phyloP scores from a whole-genome alignment of 306 rosid genomes.

The Pterocarpus santalinus region DNA sequence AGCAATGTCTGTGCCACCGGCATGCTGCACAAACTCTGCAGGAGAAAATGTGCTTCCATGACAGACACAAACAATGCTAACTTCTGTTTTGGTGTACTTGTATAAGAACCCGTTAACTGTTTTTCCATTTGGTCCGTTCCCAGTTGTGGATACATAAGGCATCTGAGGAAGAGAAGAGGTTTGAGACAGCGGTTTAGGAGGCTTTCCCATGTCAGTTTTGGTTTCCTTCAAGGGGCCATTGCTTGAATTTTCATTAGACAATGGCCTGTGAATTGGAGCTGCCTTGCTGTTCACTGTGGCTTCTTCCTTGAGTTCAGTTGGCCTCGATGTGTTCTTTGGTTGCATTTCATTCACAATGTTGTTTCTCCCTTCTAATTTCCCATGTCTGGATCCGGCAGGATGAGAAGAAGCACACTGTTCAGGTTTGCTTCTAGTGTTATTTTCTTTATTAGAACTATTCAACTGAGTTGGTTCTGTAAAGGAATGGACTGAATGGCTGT shows the following conservation, averaged over 20 bases:
- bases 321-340: background rate
- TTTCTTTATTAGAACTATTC: constrained; percentile 36
- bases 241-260: background rate
- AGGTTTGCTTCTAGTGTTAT: constrained; percentile 35
- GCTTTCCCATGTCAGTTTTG: constrained; percentile 45
- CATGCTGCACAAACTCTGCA: constrained; percentile 89
- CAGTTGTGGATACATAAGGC: constrained; percentile 81
- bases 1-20: constrained; percentile 74
- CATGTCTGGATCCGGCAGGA: constrained; percentile 5
- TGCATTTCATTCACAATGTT: constrained; percentile 35
- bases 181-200: constrained; percentile 52
- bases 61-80: constrained; percentile 84
- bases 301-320: constrained; percentile 37
- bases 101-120: constrained; percentile 70
- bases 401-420: constrained; percentile 57
- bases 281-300: constrained; percentile 9
- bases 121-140: constrained; percentile 75
- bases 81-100: constrained; percentile 67
- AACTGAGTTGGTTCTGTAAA: constrained; percentile 36
- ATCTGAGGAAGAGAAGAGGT: constrained; percentile 54
- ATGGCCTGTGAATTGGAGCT: constrained; percentile 30
- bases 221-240: constrained; percentile 32
- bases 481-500: constrained; percentile 63
- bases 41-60: constrained; percentile 90
- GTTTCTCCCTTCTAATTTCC: background rate